Evolutionary conservation across 176 grass and related monocot genomes (phyloP), one percentile per base, ranked within the genome.

Genomic region (Triticum timopheevii): DNA sequence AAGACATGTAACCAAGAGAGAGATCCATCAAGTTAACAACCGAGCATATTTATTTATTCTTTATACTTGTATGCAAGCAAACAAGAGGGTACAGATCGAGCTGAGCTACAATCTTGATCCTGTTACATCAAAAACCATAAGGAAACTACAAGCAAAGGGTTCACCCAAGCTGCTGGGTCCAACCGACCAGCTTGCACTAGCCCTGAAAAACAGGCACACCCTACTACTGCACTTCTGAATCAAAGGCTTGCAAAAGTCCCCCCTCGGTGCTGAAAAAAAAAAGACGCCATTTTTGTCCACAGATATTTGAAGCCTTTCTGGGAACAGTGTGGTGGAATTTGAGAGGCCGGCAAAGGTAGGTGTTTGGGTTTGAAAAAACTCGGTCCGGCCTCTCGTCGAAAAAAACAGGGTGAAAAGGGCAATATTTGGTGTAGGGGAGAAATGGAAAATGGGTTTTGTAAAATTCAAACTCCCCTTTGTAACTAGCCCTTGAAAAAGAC

Each of bases 231-330:
- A 77, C 82, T 85, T 88, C 77, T 88, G 86, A 86, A 85, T 92
- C 72, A 88, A 87, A 88, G 42, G 54, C 86, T 92, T 85, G 86
- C 86, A 58, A 78, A 79, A 86, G 82, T 85, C 65, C 82, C 78
- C 69, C 31, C 24, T 72, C 62, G 72, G 71, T 66, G 82, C 82
- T 65, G 64, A 82, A 92, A 92, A 86, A 91, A 91, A 92, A 78
- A 81, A 73, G 90, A 58, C 42, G 63, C 89, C 82, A 92, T 92
- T 92, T 91, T 92, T 91, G 70, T 85, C 86, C 86, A 73, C 73
- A 66, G 42, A 86, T 77, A 19, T 22, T n/a, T 65, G 86, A 88
- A 88, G 78, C 82, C 84, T 88, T 88, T 69, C 73, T 64, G 78
- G 90, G 86, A 77, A 67, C 77, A 85, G 2, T 72, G 50, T 85